These are phyloP conservation scores for Geotrichum aggregatum DNA, from an alignment of 1,139 yeast species.

Conservation along the genomic window DNA sequence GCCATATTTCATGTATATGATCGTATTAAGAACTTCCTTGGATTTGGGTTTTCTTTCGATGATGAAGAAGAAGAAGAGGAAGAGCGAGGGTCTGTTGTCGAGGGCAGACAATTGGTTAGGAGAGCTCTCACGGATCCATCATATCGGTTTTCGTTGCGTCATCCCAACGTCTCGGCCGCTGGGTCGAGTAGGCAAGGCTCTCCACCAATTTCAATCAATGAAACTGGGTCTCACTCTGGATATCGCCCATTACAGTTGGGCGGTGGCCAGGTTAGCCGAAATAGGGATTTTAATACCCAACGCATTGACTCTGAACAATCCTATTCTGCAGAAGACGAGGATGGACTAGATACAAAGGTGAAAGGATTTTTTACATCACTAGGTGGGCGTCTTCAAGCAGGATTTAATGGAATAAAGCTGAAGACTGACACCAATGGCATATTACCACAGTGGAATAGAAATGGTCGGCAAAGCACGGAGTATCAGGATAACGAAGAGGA, in stretches of 20 bases:
- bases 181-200: constrained; percentile 8
- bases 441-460: constrained; percentile 24
- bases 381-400: constrained; percentile 12
- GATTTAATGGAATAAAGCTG: constrained; percentile 5
- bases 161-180: constrained; percentile 15
- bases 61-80: constrained; percentile 47
- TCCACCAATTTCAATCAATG: constrained; percentile 3
- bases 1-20: constrained; percentile 70
- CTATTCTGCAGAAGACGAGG: background rate
- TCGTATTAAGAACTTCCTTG: constrained; percentile 49
- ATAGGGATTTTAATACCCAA: background rate
- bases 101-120: constrained; percentile 40
- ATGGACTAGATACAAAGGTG: constrained; percentile 1
- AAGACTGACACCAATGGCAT: background rate
- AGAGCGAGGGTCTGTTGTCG: constrained; percentile 31
- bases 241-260: constrained; percentile 6
- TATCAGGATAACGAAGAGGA: constrained; percentile 23
- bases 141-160: constrained; percentile 28
- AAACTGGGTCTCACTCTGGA: background rate
- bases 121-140: constrained; percentile 36
- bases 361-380: constrained; percentile 16
- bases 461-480: constrained; percentile 12
- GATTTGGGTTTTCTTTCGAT: constrained; percentile 52
- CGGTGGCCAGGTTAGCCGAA: constrained; percentile 4
- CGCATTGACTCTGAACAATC: background rate